Conservation (phyloP, 345 rosid genomes). For the Aethionema arabicum region DNA sequence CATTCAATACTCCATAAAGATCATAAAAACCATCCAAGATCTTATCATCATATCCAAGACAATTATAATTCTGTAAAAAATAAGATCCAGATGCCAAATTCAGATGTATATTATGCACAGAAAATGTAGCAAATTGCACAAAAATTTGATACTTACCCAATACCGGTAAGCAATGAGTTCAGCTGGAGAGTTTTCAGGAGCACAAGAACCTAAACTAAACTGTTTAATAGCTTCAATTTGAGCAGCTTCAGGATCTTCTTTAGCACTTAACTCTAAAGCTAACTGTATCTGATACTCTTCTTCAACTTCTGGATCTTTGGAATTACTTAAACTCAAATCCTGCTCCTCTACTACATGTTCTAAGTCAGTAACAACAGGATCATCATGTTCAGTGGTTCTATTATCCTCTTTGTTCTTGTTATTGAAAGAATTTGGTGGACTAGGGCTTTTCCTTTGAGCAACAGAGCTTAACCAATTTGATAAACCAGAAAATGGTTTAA, state of each 20-base stretch:
- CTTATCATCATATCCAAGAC: conserved; percentile 95
- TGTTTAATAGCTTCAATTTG: conserved; percentile 97
- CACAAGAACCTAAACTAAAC: conserved; percentile 78
- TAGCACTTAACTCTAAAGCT: conserved; percentile 93
- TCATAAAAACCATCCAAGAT: conserved; percentile 94
- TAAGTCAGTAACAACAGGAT: conserved; percentile 40
- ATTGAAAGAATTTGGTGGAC: conserved; percentile 62
- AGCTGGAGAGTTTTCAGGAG: conserved; percentile 81
- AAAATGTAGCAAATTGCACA: too few relatives aligned
- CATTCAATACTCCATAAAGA: conserved; percentile 65
- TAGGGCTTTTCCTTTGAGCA: conserved; percentile 56
- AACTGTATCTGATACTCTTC: conserved; percentile 93
- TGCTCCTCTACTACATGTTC: conserved; percentile 8
- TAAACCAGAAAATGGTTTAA: conserved; percentile 68
- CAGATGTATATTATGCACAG: too few relatives aligned
- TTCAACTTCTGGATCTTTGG: conserved; percentile 62
- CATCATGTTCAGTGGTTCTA: conserved; percentile 40
- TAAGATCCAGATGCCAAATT: not conserved
- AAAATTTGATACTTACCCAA: conserved; percentile 49
- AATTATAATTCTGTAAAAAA: conserved; percentile 75
- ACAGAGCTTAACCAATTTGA: conserved; percentile 86
- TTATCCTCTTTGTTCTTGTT: conserved; percentile 26
- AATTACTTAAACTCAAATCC: conserved; percentile 22
- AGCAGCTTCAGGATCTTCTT: conserved; percentile 95
- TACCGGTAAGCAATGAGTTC: conserved; percentile 90